Base-by-base conservation (phyloP, 176 grass and related monocot genomes). In the Cocos nucifera region DNA sequence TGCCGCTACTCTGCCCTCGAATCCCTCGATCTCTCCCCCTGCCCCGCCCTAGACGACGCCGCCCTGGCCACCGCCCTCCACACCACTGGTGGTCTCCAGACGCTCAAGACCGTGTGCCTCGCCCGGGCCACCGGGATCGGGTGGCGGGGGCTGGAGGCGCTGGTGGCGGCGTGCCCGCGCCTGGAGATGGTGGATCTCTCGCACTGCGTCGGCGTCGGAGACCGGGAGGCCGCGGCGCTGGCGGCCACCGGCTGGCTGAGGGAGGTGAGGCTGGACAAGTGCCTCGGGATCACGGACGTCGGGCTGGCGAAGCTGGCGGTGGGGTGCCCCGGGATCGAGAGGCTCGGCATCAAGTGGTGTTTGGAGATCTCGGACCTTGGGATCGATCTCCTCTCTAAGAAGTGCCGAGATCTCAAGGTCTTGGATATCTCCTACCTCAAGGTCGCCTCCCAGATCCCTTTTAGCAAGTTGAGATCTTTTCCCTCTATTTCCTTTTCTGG, bases 351-450 rank as follows among this genome's bases (percentile, higher is more conserved):
- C 54, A 98, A 98, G 63, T 98, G 93, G 93, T 98, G 93, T 61
- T 76, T 65, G 32, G 87, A 98, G 76, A 92, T 92, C 82, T 91
- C 87, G 0, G 93, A 98, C 71, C 91, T 98, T 4, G 87, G 93
- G 0, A 74, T 98, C 53, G 87, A 98, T 69, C 83, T 98, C 54
- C 93, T 98, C 27, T 70, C 72, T 3, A 98, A 98, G 39, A 98
- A 98, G 59, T 98, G 93, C 76, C 88, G 23, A 0, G 73, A 98
- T 4, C 76, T 98, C 12, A 80, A 65, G 35, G 71, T 69, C 54
- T 77, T 98, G 6, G 57, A 98, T 72, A 83, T 98, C 61, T 98
- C 93, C 15, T 98, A 98, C 64, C 81, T 98, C 10, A 62, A 92
- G 81, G 93, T 98, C 69, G 62, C 12, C 60, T 4, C 17, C 64